These are phyloP conservation scores for Lentinula lateritia DNA, from an alignment of 768 basidiomycete species.

Conservation along the genomic window DNA sequence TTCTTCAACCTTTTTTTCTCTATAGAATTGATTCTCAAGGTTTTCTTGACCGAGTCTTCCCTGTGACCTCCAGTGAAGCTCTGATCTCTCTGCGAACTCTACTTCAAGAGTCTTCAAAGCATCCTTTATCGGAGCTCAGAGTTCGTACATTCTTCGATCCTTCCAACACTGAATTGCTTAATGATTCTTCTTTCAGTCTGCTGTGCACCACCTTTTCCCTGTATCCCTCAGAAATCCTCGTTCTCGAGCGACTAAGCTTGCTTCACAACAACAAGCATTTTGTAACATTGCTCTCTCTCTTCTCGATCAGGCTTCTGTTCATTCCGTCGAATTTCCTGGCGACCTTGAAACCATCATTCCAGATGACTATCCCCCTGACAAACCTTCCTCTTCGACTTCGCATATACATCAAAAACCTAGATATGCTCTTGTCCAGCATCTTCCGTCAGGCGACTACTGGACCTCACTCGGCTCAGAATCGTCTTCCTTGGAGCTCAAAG, in stretches of 20 bases:
- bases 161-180: conserved; percentile 10
- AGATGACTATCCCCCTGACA: conserved; percentile 12
- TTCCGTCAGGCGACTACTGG: conserved; percentile 78
- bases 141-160: conserved; percentile 32
- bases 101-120: conserved; percentile 45
- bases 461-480: conserved; percentile 50
- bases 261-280: conserved; percentile 67
- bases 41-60: conserved; percentile 76
- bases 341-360: conserved; percentile 38
- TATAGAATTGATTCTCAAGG: conserved; percentile 66
- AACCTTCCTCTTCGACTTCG: conserved; percentile 18
- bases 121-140: conserved; percentile 50
- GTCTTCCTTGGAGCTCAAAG: conserved; percentile 34
- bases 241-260: conserved; percentile 55
- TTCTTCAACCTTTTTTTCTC: conserved; percentile 6
- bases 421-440: conserved; percentile 76
- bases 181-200: conserved; percentile 34
- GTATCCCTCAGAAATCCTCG: conserved; percentile 58
- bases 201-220: conserved; percentile 63
- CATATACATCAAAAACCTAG: conserved; percentile 29
- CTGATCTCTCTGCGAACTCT: conserved; percentile 50
- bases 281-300: conserved; percentile 69
- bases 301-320: conserved; percentile 62
- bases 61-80: conserved; percentile 40
- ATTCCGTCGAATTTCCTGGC: conserved; percentile 38